These are phyloP conservation scores for Nicotiana benthamiana DNA, from an alignment of 257 asterid genomes.

Conservation along the genomic window DNA sequence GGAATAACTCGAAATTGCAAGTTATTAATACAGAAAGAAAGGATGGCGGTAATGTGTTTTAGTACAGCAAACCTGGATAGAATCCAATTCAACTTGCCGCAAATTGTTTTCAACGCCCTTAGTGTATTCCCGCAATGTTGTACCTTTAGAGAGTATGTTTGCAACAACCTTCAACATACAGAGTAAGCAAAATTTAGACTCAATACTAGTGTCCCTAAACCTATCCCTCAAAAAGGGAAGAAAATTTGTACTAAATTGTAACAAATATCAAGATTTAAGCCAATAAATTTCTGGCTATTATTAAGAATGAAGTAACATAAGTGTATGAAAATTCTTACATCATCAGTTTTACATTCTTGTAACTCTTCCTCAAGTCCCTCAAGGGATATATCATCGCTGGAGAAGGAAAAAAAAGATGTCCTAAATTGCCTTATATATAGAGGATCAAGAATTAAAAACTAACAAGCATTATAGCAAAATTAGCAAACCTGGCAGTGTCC, in stretches of 20 bases:
- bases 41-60: not conserved
- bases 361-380: conserved; percentile 90
- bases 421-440: not conserved
- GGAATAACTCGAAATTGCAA: not conserved
- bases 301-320: not conserved
- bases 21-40: not conserved
- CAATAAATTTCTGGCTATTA: not conserved
- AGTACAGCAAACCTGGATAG: conserved; percentile 61
- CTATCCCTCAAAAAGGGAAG: not conserved
- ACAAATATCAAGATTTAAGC: too few relatives aligned
- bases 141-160: conserved; percentile 77
- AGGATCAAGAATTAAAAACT: not conserved
- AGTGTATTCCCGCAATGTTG: conserved; percentile 73
- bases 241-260: not conserved
- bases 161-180: conserved; percentile 59
- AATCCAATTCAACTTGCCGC: conserved; percentile 74
- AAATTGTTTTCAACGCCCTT: conserved; percentile 88
- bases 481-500: conserved; percentile 50
- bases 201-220: not conserved
- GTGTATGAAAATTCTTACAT: conserved; percentile 39
- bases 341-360: conserved; percentile 79
- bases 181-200: conserved; percentile 10
- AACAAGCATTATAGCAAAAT: not conserved
- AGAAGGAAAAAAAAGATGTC: not conserved
- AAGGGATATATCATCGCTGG: conserved; percentile 75